Evolutionary conservation across 129 eudicot species (phyloP), one percentile per base, ranked within the genome.

Genomic region (Flaveria linearis): DNA sequence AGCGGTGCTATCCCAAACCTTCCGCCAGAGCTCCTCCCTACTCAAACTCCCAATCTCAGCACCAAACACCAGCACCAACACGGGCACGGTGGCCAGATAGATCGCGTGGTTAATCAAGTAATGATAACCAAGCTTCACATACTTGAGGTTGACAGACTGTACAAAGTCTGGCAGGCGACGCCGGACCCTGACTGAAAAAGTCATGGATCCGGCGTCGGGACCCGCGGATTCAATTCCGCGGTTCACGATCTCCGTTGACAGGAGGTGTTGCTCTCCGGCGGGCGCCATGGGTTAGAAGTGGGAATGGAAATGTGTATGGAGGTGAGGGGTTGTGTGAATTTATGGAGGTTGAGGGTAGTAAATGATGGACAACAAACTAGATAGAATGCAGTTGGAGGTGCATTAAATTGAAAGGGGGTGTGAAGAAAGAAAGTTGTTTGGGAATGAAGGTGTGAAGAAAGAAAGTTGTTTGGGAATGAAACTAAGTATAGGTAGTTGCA

Each of bases 41-140:
- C 94, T 89, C 13, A 91, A 75, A 47, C 90, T 87, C 14, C 98
- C 98, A 11, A 94, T 87, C 76, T 90, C 93, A 2, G 89, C 98
- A 55, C 98, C 82, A 49, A 93, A 84, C 15, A 86, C 87, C 45
- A 94, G 53, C 39, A 91, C 90, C 53, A 91, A 67, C 58, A 86
- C 83, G 1, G 99, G 97, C 1, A 91, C 80, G 0, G 97, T 88
- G 0, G 97, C 98, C 78, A 95, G 20, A 56, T 91, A 95, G 0
- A 95, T 73, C 13, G 88, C 97, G 43, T 95, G 99, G 56, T 83
- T 95, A 13, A 91, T 89, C 12, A 95, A 39, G 65, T 95, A 95
- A 80, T 89, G 99, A 72, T 95, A 95, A n/a, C 99, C 99, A 12
- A 95, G 61, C 66, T 83, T 95, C 61, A 94, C 99, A 7, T 94